Base-by-base conservation (phyloP, 2,329 filamentous ascomycete genomes). In the Hyphodiscus sp. region DNA sequence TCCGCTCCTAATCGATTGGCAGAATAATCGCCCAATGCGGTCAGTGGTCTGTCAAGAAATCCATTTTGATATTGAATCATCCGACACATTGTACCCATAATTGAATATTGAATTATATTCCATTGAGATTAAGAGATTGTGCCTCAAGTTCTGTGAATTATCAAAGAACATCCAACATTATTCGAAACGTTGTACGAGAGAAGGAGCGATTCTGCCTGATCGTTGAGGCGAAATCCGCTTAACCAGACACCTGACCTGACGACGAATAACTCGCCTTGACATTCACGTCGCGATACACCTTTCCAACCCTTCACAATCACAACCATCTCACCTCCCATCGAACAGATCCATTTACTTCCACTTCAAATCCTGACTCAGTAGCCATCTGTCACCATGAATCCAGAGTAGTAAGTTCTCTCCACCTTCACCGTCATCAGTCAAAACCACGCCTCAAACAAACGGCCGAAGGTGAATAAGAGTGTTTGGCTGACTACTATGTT, bases 361-460 rank as follows among this genome's bases (percentile, higher is more conserved):
- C 47, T 16, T 20, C 45, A 33, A 30, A 15, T 33, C 41, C 23
- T 46, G 20, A 52, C 23, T 16, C 45, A 30, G 52, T 47, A 19
- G 47, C 20, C 33, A 56, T 26, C 49, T 43, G 56, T 51, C 79
- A 89, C 67, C 71, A 94, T 94, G 89, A 94, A 94, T 81, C 89
- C 89, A 71, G 89, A 94, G 89, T 94, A 81, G 89, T 94, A 85
- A 71, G 87, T 84, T 67, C 61, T 56, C 61, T 62, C 57, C 64
- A 60, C 52, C 60, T 11, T 11, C n/a, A 44, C 18, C 16, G 50
- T 58, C 30, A 48, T 41, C 41, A 50, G 33, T 38, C 33, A 38
- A 4, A 38, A 10, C 33, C 33, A 38, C 33, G 33, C 16, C 42
- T 55, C 50, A 55, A 52, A 58, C 60, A 38, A 38, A 38, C 33